Percentiles rank a stretch among this genome's conserved stretches.
These are phyloP conservation scores for Anisogramma anomala DNA, from an alignment of 2,329 filamentous ascomycete genomes.

Conservation along the genomic window DNA sequence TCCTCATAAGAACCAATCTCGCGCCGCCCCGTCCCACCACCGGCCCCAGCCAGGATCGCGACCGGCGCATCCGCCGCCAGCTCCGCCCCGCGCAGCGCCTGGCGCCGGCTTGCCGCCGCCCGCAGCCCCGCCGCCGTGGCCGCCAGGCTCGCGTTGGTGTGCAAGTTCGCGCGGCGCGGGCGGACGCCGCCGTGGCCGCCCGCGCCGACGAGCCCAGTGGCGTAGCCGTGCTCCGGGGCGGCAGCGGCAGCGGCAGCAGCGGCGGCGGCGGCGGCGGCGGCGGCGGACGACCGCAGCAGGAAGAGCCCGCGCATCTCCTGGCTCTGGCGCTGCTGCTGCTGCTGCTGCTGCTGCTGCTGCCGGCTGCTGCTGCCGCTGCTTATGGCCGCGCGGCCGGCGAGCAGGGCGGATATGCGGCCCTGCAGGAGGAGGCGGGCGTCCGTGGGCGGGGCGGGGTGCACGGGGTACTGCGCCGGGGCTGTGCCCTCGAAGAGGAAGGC, in stretches of 20 bases:
- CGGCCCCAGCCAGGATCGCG: neutral
- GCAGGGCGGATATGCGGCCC: constrained; percentile 4
- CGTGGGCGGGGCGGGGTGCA: neutral
- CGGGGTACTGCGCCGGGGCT: no score
- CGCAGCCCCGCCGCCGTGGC: constrained; percentile 1
- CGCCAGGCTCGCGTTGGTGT: constrained; percentile 8
- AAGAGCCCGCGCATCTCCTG: constrained; percentile 5
- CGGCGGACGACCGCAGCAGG: neutral
- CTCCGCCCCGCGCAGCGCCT: constrained; percentile 2
- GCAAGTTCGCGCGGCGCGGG: neutral
- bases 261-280: neutral
- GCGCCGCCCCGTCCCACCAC: neutral
- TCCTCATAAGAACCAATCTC: neutral
- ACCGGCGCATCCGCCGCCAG: neutral
- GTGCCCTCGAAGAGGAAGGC: no score
- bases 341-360: neutral
- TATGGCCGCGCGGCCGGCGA: neutral
- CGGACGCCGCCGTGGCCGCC: neutral
- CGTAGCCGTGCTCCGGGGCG: neutral
- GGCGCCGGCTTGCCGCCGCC: neutral
- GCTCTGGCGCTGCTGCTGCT: neutral
- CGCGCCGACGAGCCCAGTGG: neutral
- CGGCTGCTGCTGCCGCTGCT: neutral
- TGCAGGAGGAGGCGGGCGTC: constrained; percentile 1
- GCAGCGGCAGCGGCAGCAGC: neutral